These are phyloP conservation scores for Papiliotrema laurentii DNA, from an alignment of 1,284 basidiomycete genomes.

Conservation along the genomic window DNA sequence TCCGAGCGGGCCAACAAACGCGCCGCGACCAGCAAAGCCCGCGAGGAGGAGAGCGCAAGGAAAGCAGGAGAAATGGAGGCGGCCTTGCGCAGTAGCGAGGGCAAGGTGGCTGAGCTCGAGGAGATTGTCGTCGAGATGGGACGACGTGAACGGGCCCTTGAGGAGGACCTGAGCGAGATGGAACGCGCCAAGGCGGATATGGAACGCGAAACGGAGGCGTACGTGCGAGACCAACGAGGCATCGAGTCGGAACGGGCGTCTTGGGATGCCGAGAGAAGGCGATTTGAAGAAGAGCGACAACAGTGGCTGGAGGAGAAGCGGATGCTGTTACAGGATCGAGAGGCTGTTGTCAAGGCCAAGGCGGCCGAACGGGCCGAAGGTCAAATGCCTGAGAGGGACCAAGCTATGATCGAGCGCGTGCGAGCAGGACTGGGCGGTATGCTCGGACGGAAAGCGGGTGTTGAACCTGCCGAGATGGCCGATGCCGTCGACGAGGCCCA, in stretches of 20 bases:
- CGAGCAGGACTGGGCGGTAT: constrained; percentile 41
- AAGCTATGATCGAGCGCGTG: constrained; percentile 43
- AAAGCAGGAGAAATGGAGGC: constrained; percentile 18
- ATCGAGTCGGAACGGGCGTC: constrained; percentile 17
- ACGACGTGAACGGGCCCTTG: constrained; percentile 32
- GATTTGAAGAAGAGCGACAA: constrained; percentile 23
- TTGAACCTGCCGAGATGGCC: constrained; percentile 21
- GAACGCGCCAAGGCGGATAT: constrained; percentile 43
- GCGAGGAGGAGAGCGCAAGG: constrained; percentile 24
- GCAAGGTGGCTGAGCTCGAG: constrained; percentile 36
- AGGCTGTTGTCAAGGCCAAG: constrained; percentile 14
- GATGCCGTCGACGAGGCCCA: constrained; percentile 36
- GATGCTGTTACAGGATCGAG: constrained; percentile 18
- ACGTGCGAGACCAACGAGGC: constrained; percentile 44
- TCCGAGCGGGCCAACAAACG: constrained; percentile 20
- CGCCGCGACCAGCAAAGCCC: constrained; percentile 15
- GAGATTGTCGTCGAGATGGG: constrained; percentile 40
- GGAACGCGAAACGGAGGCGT: constrained; percentile 55
- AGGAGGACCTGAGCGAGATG: constrained; percentile 27
- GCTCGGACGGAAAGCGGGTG: constrained; percentile 17
- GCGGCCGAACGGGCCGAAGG: constrained; percentile 18
- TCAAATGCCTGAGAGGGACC: constrained; percentile 37
- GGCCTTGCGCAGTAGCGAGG: constrained; percentile 14
- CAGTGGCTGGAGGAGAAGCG: constrained; percentile 22
- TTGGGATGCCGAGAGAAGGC: constrained; percentile 14